Conservation (phyloP, 2,329 filamentous ascomycete species). For the Apiospora rasikravindrae region DNA sequence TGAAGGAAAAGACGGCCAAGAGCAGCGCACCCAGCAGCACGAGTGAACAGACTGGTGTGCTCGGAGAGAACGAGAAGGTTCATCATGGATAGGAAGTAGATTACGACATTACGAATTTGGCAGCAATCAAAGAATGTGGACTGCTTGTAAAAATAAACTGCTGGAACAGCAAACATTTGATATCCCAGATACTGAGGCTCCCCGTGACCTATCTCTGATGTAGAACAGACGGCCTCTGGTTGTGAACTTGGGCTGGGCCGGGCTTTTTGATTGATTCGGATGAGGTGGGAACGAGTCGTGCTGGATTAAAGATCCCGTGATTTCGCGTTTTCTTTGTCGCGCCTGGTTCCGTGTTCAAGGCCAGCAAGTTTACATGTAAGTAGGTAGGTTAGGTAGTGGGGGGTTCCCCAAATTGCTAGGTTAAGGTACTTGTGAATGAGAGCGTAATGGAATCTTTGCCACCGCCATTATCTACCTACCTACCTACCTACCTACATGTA, state of each 20-base stretch:
- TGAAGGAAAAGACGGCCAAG: slow-evolving; percentile 31
- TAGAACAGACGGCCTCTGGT: too few species aligned
- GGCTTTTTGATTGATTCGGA: neutral
- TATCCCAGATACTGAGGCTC: neutral
- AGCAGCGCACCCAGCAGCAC: slow-evolving; percentile 5
- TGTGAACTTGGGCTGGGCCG: too few species aligned
- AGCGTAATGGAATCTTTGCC: slow-evolving; percentile 9
- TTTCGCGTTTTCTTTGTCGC: slow-evolving; percentile 13
- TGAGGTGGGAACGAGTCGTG: too few species aligned
- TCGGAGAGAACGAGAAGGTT: neutral
- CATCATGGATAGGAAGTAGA: neutral
- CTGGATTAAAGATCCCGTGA: neutral
- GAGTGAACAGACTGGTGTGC: neutral
- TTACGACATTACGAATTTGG: neutral
- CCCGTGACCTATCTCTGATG: neutral
- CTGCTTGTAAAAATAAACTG: neutral
- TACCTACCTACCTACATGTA: neutral
- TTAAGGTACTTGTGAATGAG: neutral
- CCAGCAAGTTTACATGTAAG: neutral
- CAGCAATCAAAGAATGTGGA: neutral
- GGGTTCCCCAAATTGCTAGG: neutral
- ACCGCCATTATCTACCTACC: neutral
- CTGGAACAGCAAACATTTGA: neutral
- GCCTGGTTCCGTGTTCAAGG: neutral
- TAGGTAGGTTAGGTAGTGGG: neutral